phyloP scores from a whole-genome alignment of 2,329 filamentous ascomycete species.

The Bipolaris gigantea region DNA sequence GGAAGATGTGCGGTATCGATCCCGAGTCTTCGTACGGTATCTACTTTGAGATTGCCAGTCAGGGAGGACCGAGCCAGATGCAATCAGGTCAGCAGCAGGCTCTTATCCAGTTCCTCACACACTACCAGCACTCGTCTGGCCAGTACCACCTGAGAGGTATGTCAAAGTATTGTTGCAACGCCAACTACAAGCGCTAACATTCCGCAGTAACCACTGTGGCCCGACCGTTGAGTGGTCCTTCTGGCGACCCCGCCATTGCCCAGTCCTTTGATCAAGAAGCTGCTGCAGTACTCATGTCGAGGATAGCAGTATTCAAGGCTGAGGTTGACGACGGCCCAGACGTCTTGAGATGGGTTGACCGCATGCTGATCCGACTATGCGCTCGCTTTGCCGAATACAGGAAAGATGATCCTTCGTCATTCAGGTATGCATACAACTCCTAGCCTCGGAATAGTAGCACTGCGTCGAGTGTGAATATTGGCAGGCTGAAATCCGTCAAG shows the following conservation, averaged over 20 bases:
- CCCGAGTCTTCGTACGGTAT: conserved; percentile 91
- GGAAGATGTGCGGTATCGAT: conserved; percentile 99
- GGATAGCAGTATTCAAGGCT: conserved; percentile 98
- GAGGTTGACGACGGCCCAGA: conserved; percentile 99
- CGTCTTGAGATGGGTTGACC: conserved; percentile 94
- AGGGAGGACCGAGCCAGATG: conserved; percentile 82
- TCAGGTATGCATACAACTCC: conserved; percentile 58
- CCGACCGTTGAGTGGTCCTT: conserved; percentile 86
- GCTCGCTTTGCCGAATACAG: conserved; percentile 96
- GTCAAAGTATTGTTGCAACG: background rate
- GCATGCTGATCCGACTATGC: conserved; percentile 96
- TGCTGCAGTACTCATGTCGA: conserved; percentile 96
- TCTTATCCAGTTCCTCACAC: conserved; percentile 97
- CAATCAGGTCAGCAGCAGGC: conserved; percentile 87
- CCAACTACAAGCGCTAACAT: conserved; percentile 13
- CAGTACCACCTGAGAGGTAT: conserved; percentile 81
- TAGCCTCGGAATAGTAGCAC: background rate
- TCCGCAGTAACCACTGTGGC: conserved; percentile 80
- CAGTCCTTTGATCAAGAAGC: conserved; percentile 99
- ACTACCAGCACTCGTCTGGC: conserved; percentile 96
- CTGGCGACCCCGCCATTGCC: conserved; percentile 90
- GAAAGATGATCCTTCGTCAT: conserved; percentile 96
- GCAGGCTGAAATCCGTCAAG: background rate
- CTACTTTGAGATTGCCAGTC: conserved; percentile 96
- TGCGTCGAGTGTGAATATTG: background rate